A percentile compares a stretch with the other conserved stretches of the same genome.
These are phyloP conservation scores for Scalesia atractyloides DNA, from an alignment of 129 eudicot genomes.

Conservation along the genomic window DNA sequence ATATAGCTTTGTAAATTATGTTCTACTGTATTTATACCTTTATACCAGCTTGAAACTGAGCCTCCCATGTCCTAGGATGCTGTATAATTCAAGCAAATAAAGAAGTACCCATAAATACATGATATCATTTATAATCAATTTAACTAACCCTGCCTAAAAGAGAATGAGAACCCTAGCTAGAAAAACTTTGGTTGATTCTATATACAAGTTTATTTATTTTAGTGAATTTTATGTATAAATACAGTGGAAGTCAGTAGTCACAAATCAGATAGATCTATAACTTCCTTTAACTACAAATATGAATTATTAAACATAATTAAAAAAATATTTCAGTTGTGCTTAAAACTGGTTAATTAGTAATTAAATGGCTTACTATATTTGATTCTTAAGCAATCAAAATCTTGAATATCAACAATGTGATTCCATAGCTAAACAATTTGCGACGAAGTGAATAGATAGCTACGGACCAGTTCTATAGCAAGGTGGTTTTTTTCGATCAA, in stretches of 20 bases:
- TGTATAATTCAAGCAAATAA: constrained; percentile 36
- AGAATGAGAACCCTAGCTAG: constrained; percentile 12
- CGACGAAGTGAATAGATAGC: no score
- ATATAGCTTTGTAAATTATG: not conserved
- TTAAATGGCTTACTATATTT: no score
- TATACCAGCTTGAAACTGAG: constrained; percentile 98
- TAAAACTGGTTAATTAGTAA: not conserved
- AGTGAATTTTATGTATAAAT: not conserved
- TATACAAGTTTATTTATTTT: not conserved
- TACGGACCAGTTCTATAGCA: no score
- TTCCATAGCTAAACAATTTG: no score
- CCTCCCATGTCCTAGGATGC: constrained; percentile 99
- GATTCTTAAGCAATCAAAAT: not conserved
- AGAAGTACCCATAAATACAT: not conserved
- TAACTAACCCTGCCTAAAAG: not conserved
- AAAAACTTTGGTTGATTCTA: not conserved
- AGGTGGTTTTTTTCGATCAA: no score
- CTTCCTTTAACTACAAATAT: not conserved
- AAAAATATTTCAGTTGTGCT: not conserved
- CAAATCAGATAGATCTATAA: not conserved
- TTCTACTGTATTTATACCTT: constrained; percentile 44
- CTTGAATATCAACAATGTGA: not conserved
- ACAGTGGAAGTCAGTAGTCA: not conserved
- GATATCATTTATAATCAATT: not conserved
- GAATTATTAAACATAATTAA: not conserved